Evolutionary conservation across 306 rosid genomes (phyloP), one percentile per base, ranked within the genome.

Genomic region (Arachis hypogaea): DNA sequence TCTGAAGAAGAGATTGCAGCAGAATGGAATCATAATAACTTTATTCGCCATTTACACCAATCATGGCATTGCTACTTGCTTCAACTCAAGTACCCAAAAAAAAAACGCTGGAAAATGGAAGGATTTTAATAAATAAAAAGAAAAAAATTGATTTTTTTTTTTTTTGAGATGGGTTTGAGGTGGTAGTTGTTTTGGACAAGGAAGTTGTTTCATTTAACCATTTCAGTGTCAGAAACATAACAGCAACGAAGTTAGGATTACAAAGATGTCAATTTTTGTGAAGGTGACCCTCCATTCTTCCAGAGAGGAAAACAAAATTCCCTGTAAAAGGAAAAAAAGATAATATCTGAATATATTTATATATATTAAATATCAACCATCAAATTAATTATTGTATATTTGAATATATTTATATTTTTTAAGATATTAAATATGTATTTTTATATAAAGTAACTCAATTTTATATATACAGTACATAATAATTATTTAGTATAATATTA

Each of bases 1-100:
- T 36, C 12, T 51, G 60, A 72, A 33, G 75, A 33, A 46, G 51
- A 46, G 51, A 46, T 12, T 49, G 55, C 59, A 72, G 50, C 11
- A 50, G 33, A 42, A 28, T 43, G 33, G 46, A 33, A 67, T 36
- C 72, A 67, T 29, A 14, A 73, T 67, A 75, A 68, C 61, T 18
- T 56, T 12, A 5, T 46, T 9, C 29, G 9, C 55, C 29, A 52
- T 66, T 49, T 36, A 66, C 54, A 6, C 30, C 28, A 50, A 65
- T 52, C 9, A 55, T 16, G 71, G 7, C 66, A 45, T 30, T 18
- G 71, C 14, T 58, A 30, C 12, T 11, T 52, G 76, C 18, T 52
- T 44, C 45, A 28, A 68, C 55, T 62, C 55, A 33, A 9, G 43
- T n/a, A 33, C 38, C 38, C 38, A 38, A 6, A 59, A 57, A 46